Conservation (phyloP, 805 yeast genomes). For the Metschnikowia lachancei region DNA sequence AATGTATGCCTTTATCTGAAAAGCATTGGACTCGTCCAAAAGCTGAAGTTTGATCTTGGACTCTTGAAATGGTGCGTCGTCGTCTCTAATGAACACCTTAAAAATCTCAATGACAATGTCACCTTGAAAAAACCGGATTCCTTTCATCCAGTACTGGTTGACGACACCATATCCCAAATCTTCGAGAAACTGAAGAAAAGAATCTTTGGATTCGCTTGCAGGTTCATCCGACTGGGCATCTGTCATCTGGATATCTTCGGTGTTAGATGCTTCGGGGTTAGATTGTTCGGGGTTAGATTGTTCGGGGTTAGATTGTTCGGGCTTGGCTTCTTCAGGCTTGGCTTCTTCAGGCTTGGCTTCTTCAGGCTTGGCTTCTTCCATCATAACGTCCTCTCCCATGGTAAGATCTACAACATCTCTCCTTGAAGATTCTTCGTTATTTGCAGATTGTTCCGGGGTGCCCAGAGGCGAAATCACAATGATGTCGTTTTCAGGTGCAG, state of each 20-base stretch:
- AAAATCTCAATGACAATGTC: constrained; percentile 60
- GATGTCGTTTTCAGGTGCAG: too few relatives aligned
- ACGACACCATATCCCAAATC: constrained; percentile 71
- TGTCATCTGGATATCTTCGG: constrained; percentile 2
- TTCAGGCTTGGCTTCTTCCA: too few relatives aligned
- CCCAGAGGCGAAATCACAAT: too few relatives aligned
- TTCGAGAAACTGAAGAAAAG: constrained; percentile 45
- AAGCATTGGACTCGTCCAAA: constrained; percentile 54
- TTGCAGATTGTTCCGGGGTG: too few relatives aligned
- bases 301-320: background rate
- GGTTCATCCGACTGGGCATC: background rate
- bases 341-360: too few relatives aligned
- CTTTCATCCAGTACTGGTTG: constrained; percentile 59
- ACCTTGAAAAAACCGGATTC: constrained; percentile 59
- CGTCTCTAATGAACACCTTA: constrained; percentile 42
- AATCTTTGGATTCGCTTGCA: constrained; percentile 26
- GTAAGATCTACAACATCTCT: too few relatives aligned
- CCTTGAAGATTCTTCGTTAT: too few relatives aligned
- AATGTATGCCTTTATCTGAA: constrained; percentile 62
- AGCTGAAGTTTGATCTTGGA: constrained; percentile 34
- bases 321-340: background rate
- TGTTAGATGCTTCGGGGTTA: background rate
- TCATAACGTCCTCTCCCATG: too few relatives aligned
- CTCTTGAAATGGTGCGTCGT: constrained; percentile 22
- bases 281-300: background rate